A percentile compares a stretch with the other conserved stretches of the same genome.
Conservation (phyloP, 177 flowering plant genomes). For the Vitis hybrid region DNA sequence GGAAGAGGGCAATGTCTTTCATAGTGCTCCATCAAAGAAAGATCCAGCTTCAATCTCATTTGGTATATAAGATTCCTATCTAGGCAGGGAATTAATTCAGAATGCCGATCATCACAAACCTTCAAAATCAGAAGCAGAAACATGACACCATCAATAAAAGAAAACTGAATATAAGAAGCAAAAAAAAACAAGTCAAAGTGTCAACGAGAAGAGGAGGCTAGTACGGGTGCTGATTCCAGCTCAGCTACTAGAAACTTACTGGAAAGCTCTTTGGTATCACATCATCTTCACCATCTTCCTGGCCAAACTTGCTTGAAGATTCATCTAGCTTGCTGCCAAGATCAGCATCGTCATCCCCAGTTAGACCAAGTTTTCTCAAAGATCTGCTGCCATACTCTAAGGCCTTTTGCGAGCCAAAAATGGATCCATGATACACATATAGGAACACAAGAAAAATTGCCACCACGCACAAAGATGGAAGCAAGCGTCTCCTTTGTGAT, state of each 20-base stretch:
- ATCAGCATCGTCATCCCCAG: constrained; percentile 76
- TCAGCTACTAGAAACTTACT: no score
- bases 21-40: constrained; percentile 93
- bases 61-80: constrained; percentile 85
- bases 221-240: no score
- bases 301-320: constrained; percentile 39
- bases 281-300: constrained; percentile 60
- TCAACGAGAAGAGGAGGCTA: not conserved
- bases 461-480: constrained; percentile 47
- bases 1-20: constrained; percentile 90
- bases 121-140: constrained; percentile 27
- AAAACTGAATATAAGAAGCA: not conserved
- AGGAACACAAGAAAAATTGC: constrained; percentile 55
- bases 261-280: constrained; percentile 51
- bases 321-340: constrained; percentile 49
- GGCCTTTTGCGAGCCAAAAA: constrained; percentile 57
- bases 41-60: constrained; percentile 84
- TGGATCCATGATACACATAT: constrained; percentile 56
- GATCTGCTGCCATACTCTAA: constrained; percentile 68
- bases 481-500: constrained; percentile 63
- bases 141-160: not conserved
- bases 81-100: constrained; percentile 92
- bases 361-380: constrained; percentile 66
- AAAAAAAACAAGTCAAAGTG: not conserved
- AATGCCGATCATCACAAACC: constrained; percentile 93